Conservation (phyloP, 129 eudicot species). For the Mikania micrantha region DNA sequence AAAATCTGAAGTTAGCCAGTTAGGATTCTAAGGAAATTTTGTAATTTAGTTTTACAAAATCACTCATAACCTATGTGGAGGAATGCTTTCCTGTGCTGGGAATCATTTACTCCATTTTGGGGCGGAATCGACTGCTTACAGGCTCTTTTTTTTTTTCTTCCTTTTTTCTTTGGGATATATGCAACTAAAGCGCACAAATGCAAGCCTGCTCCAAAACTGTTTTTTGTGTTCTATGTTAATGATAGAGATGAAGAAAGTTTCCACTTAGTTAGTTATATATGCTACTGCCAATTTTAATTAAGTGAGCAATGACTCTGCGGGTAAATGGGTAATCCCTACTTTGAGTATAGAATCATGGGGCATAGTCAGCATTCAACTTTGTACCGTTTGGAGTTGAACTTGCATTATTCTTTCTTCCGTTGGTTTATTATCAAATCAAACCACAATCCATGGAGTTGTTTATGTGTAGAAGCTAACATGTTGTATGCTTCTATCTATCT, state of each 20-base stretch:
- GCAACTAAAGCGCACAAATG: background rate
- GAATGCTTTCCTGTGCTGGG: background rate
- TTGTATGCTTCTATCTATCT: conserved; percentile 1
- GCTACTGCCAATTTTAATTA: background rate
- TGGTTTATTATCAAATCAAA: too few species aligned
- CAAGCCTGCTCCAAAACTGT: background rate
- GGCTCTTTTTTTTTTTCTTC: background rate
- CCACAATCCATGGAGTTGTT: background rate
- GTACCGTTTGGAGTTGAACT: conserved; percentile 2
- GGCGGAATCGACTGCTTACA: background rate
- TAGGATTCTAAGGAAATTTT: background rate
- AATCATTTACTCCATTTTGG: background rate
- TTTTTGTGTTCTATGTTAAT: background rate
- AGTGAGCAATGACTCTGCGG: background rate
- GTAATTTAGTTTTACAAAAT: background rate
- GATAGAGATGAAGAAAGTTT: background rate
- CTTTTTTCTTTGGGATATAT: too few species aligned
- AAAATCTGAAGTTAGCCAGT: background rate
- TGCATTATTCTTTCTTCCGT: background rate
- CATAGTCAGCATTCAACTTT: background rate
- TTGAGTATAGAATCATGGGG: background rate
- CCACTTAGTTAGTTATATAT: background rate
- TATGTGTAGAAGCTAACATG: background rate
- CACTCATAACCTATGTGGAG: background rate
- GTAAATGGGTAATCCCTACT: background rate